phyloP scores from a whole-genome alignment of 345 rosid genomes.

The Eucalyptus curtisii region DNA sequence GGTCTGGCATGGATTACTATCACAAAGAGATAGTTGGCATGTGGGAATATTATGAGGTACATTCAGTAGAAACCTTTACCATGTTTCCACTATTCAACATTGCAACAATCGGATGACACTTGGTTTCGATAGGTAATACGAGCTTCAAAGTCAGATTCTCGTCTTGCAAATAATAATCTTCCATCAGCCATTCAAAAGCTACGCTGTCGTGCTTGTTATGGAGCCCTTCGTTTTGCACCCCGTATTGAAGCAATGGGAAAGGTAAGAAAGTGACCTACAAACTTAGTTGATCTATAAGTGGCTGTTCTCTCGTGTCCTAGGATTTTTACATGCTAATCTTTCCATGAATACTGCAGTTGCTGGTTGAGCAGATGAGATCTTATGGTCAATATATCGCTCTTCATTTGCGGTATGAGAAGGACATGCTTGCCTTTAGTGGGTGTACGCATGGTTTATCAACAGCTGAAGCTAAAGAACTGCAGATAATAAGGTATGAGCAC shows the following conservation, averaged over 20 bases:
- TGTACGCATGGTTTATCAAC: conserved; percentile 9
- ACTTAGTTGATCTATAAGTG: neutral
- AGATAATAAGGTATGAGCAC: conserved; percentile 5
- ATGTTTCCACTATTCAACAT: neutral
- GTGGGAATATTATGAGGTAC: conserved; percentile 3
- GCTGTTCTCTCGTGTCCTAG: neutral
- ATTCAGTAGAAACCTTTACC: neutral
- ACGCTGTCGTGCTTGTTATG: conserved; percentile 10
- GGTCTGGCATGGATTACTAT: conserved; percentile 1
- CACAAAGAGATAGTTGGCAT: neutral
- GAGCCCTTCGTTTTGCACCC: conserved; percentile 8
- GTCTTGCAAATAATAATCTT: conserved; percentile 13
- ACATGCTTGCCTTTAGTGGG: conserved; percentile 17
- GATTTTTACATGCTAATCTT: neutral
- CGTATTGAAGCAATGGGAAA: conserved; percentile 6
- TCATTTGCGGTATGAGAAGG: conserved; percentile 22
- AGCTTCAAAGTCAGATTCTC: conserved; percentile 8
- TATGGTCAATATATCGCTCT: conserved; percentile 9
- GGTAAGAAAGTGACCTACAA: neutral
- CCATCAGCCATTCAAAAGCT: conserved; percentile 16
- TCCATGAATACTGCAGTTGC: neutral
- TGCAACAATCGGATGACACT: neutral
- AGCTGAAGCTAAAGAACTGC: conserved; percentile 3
- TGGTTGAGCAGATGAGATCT: conserved; percentile 4
- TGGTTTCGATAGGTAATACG: neutral